Percentiles rank a stretch among this genome's conserved stretches.
Evolutionary conservation across 2,329 filamentous ascomycete species (phyloP).

Genomic region (Setomelanomma holmii): DNA sequence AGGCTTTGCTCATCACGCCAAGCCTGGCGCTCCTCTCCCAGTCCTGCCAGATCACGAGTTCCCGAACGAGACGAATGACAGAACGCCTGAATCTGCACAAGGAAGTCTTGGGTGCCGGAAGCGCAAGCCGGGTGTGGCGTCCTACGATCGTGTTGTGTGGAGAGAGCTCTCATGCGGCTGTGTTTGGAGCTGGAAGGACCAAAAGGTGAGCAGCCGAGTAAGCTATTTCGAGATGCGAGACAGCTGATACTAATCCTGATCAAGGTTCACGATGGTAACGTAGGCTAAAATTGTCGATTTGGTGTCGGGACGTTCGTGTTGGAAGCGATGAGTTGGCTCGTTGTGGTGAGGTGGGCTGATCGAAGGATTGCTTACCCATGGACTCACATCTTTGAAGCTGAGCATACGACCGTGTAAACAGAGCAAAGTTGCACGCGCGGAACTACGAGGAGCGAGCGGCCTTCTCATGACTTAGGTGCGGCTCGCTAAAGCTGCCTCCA

Average conservation of each 20-base stretch:
- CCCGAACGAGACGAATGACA: background rate
- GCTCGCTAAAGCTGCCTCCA: no score
- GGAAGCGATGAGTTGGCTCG: background rate
- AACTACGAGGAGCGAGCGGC: no score
- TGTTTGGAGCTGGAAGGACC: background rate
- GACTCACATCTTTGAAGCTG: background rate
- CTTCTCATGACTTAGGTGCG: no score
- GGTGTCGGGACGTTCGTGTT: no score
- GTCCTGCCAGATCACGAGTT: background rate
- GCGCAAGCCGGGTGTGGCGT: background rate
- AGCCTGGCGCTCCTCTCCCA: background rate
- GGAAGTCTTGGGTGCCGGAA: background rate
- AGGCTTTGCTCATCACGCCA: background rate
- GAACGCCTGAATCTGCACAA: background rate
- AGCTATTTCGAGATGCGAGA: background rate
- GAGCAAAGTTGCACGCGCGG: background rate
- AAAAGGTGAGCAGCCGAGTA: background rate
- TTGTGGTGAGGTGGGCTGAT: background rate
- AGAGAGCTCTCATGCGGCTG: background rate
- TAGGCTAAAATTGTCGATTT: no score
- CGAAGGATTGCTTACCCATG: conserved; percentile 2
- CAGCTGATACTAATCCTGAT: background rate
- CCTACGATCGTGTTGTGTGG: background rate
- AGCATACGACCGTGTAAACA: background rate
- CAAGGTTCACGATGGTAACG: no score